These are phyloP conservation scores for Sphagnum tenellum DNA, from an alignment of 225 moss, liverwort and hornwort species.

Conservation along the genomic window DNA sequence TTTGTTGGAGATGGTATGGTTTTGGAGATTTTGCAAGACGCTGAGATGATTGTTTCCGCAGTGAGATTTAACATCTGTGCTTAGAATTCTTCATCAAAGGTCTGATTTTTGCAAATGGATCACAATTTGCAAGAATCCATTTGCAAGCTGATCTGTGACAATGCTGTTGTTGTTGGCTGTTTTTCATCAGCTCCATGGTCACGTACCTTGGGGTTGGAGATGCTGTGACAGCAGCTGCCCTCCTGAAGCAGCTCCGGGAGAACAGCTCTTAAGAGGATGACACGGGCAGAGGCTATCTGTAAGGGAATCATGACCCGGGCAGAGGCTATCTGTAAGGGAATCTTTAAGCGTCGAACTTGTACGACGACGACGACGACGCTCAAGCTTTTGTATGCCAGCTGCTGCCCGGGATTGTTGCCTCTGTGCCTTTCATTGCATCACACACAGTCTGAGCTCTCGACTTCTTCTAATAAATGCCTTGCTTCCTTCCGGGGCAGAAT, in stretches of 20 bases:
- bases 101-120: no score
- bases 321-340: background rate
- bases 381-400: constrained; percentile 13
- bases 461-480: constrained; percentile 11
- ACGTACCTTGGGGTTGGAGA: background rate
- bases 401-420: constrained; percentile 20
- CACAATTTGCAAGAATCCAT: no score
- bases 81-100: no score
- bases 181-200: background rate
- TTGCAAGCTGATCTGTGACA: no score
- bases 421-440: constrained; percentile 15
- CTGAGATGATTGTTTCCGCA: no score
- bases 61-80: no score
- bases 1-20: no score
- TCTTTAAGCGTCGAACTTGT: constrained; percentile 16
- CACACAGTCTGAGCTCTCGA: constrained; percentile 8
- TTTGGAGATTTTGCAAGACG: no score
- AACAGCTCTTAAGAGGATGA: no score
- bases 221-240: background rate
- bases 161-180: no score
- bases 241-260: background rate
- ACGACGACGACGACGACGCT: background rate
- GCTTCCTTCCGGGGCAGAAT: constrained; percentile 10
- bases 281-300: background rate
- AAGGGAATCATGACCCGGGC: constrained; percentile 2